Conservation (phyloP, 2,329 filamentous ascomycete species). For the Cordyceps fumosorosea region DNA sequence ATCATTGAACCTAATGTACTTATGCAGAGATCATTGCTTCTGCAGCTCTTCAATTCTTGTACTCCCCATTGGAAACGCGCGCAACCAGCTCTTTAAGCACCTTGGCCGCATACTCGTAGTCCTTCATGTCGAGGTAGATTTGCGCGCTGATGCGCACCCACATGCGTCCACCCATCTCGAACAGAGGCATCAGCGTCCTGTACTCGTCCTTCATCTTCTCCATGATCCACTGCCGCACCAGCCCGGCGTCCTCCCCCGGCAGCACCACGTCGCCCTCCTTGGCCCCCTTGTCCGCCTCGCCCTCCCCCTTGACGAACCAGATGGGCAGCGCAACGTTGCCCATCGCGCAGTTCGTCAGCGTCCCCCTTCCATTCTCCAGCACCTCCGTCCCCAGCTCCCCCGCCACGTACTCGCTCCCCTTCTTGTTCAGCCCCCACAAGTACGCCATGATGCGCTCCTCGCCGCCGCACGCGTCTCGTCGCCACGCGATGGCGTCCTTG, state of each 20-base stretch:
- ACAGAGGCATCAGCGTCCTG: slow-evolving; percentile 64
- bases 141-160: slow-evolving; percentile 75
- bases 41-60: slow-evolving; percentile 14
- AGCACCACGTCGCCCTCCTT: slow-evolving; percentile 25
- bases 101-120: slow-evolving; percentile 66
- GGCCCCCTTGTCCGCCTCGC: slow-evolving; percentile 18
- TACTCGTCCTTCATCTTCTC: slow-evolving; percentile 48
- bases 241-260: slow-evolving; percentile 23
- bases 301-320: slow-evolving; percentile 21
- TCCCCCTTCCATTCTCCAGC: slow-evolving; percentile 58
- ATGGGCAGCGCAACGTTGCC: slow-evolving; percentile 70
- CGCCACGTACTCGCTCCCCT: slow-evolving; percentile 57
- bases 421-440: slow-evolving; percentile 52
- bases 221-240: slow-evolving; percentile 52
- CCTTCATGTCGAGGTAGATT: slow-evolving; percentile 71
- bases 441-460: slow-evolving; percentile 65
- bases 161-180: slow-evolving; percentile 52
- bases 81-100: slow-evolving; percentile 46
- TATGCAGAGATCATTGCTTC: too few relatives aligned
- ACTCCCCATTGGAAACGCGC: slow-evolving; percentile 33
- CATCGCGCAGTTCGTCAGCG: slow-evolving; percentile 61
- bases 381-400: slow-evolving; percentile 61
- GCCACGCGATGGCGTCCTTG: slow-evolving; percentile 64
- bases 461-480: slow-evolving; percentile 61
- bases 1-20: too few relatives aligned